Percentiles rank a stretch among this genome's conserved stretches.
These are phyloP conservation scores for Tetrapisispora arboricola DNA, from an alignment of 805 yeast genomes.

Conservation along the genomic window DNA sequence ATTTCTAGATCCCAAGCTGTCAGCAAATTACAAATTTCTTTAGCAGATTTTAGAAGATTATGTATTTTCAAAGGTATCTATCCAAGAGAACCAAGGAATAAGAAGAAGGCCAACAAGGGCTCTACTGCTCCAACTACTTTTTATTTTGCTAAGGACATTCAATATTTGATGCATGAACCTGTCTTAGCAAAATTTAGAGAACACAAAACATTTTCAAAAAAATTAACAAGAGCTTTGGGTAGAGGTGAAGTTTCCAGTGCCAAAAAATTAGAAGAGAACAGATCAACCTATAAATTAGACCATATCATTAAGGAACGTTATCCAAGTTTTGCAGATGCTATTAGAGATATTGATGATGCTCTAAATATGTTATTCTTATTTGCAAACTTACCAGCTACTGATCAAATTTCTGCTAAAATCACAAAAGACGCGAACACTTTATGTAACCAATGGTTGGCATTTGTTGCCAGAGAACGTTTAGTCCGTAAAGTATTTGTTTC, in stretches of 20 bases:
- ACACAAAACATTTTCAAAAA: slow-evolving; percentile 88
- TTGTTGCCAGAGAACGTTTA: slow-evolving; percentile 71
- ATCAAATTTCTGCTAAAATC: slow-evolving; percentile 64
- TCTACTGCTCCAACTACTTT: slow-evolving; percentile 95
- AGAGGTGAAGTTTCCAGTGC: slow-evolving; percentile 89
- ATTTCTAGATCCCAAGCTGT: slow-evolving; percentile 93
- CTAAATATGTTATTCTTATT: slow-evolving; percentile 89
- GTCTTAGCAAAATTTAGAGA: slow-evolving; percentile 84
- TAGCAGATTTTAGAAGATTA: slow-evolving; percentile 93
- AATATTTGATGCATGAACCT: slow-evolving; percentile 91
- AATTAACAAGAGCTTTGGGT: slow-evolving; percentile 80
- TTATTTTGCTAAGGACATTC: slow-evolving; percentile 88
- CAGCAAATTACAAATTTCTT: slow-evolving; percentile 78
- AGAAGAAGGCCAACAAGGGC: slow-evolving; percentile 94
- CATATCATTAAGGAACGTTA: slow-evolving; percentile 90
- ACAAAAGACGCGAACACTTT: slow-evolving; percentile 81
- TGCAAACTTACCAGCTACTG: slow-evolving; percentile 91
- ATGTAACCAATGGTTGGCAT: slow-evolving; percentile 94
- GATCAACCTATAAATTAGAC: slow-evolving; percentile 68
- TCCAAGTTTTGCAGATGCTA: slow-evolving; percentile 85
- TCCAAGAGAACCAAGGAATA: slow-evolving; percentile 93
- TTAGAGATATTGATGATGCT: slow-evolving; percentile 92
- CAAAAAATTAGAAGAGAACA: slow-evolving; percentile 65
- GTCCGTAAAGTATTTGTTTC: slow-evolving; percentile 87
- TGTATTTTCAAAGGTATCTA: slow-evolving; percentile 97